Percentiles rank a stretch among this genome's conserved stretches.
Conservation (phyloP, 345 rosid genomes). For the Hibiscus trionum region DNA sequence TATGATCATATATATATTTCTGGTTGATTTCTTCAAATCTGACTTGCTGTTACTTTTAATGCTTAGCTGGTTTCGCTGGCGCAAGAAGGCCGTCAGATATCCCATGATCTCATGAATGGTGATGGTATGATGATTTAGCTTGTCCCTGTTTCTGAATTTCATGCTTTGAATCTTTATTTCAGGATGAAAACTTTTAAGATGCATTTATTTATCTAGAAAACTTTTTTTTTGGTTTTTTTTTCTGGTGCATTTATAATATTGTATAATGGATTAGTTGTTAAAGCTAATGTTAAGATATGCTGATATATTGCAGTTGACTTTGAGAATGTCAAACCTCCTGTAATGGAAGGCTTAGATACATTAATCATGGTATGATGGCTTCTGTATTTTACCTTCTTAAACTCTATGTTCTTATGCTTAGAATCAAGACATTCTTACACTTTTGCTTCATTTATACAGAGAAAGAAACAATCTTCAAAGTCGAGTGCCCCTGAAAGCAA, state of each 20-base stretch:
- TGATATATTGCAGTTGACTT: slow-evolving; percentile 48
- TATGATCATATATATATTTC: neutral
- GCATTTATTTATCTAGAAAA: neutral
- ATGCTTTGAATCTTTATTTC: neutral
- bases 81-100: slow-evolving; percentile 64
- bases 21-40: slow-evolving; percentile 19
- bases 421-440: neutral
- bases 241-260: neutral
- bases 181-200: neutral
- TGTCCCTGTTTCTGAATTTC: neutral
- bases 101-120: slow-evolving; percentile 43
- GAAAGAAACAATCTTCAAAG: slow-evolving; percentile 52
- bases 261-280: neutral
- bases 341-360: slow-evolving; percentile 60
- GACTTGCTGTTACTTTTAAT: slow-evolving; percentile 15
- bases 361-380: slow-evolving; percentile 40
- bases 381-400: slow-evolving; percentile 16
- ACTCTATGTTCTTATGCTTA: neutral
- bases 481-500: slow-evolving; percentile 34
- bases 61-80: slow-evolving; percentile 60
- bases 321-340: slow-evolving; percentile 49
- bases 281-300: neutral
- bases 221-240: neutral
- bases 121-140: slow-evolving; percentile 31
- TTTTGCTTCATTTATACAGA: neutral